A percentile compares a stretch with the other conserved stretches of the same genome.
These are phyloP conservation scores for Ogataea nonfermentans DNA, from an alignment of 805 yeast genomes.

Conservation along the genomic window DNA sequence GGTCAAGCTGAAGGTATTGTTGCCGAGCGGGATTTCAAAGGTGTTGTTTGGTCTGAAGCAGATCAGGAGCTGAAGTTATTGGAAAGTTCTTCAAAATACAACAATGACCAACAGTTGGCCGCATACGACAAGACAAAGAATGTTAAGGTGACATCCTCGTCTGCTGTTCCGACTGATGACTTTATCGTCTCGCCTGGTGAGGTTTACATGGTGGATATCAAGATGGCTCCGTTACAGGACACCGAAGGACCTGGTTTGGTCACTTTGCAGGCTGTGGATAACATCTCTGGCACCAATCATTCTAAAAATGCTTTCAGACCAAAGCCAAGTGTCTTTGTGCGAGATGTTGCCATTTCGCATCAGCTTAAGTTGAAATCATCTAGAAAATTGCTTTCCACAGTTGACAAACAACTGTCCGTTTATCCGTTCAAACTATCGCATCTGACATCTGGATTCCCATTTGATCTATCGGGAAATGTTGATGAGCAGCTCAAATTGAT, in stretches of 20 bases:
- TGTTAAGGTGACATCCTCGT: slow-evolving; percentile 38
- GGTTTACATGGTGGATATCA: slow-evolving; percentile 80
- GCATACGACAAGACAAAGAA: slow-evolving; percentile 37
- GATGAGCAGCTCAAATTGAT: slow-evolving; percentile 43
- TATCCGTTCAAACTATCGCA: slow-evolving; percentile 88
- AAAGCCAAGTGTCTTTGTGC: slow-evolving; percentile 69
- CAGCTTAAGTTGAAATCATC: slow-evolving; percentile 73
- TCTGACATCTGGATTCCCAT: slow-evolving; percentile 61
- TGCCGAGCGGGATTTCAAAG: slow-evolving; percentile 89
- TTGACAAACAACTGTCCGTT: slow-evolving; percentile 76
- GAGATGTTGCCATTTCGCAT: slow-evolving; percentile 85
- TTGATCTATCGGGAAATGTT: slow-evolving; percentile 40
- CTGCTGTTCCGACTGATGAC: slow-evolving; percentile 76
- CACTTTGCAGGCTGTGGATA: slow-evolving; percentile 65
- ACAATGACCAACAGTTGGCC: slow-evolving; percentile 38
- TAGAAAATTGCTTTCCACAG: slow-evolving; percentile 63
- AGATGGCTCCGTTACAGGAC: slow-evolving; percentile 60
- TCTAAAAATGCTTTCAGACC: slow-evolving; percentile 50
- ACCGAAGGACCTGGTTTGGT: slow-evolving; percentile 63
- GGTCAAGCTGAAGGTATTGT: slow-evolving; percentile 94
- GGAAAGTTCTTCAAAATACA: slow-evolving; percentile 37
- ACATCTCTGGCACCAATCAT: slow-evolving; percentile 60
- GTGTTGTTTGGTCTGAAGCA: slow-evolving; percentile 83
- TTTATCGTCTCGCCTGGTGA: slow-evolving; percentile 77
- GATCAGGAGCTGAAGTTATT: slow-evolving; percentile 68